Evolutionary conservation across 371 early-diverging fungal species (phyloP), one percentile per base, ranked within the genome.

Genomic region (Mycotypha africana): DNA sequence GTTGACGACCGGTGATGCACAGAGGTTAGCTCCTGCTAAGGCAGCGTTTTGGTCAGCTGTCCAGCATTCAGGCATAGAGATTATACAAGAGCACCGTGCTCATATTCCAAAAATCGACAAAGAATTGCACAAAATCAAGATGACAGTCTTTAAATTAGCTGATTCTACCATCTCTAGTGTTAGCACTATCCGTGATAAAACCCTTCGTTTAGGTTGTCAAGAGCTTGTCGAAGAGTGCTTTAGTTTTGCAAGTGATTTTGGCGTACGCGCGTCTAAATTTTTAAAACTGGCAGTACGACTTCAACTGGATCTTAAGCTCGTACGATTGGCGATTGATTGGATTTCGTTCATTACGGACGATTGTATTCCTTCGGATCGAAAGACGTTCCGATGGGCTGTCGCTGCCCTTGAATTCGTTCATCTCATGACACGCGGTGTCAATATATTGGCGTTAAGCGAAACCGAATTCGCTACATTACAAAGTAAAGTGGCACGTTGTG

Each of bases 331-430:
- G 2, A 86, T 89, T 32, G 88, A 88, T 36, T 93, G 93, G 93
- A 85, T 89, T 35, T 84, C 81, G 44, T 93, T 93, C 47, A 80
- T 85, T 25, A 78, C 76, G 24, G 84, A 84, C 41, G 88, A 88
- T 45, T 91, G 89, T 54, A 76, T 78, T 35, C 85, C 85, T 0
- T 79, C 79, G 12, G 88, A 89, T 39, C 70, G 83, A 17, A 88
- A 85, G 54, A 93, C 92, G 0, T 89, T 91, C 68, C 79, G 89
- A 19, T 93, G 93, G 93, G 88, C 88, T 3, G 85, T 93, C 31
- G 70, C 81, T 37, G 92, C 92, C 1, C 75, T 93, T 2, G 89
- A 91, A 56, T 88, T 89, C 58, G 85, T 88, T 2, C 86, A 88
- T 81, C 61, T 77, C 15, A 81, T 86, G 69, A 85, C 87, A 41